Evolutionary conservation across 495 filamentous ascomycete genomes (phyloP), one percentile per base, ranked within the genome.

Genomic region (Neurospora tetrasperma): DNA sequence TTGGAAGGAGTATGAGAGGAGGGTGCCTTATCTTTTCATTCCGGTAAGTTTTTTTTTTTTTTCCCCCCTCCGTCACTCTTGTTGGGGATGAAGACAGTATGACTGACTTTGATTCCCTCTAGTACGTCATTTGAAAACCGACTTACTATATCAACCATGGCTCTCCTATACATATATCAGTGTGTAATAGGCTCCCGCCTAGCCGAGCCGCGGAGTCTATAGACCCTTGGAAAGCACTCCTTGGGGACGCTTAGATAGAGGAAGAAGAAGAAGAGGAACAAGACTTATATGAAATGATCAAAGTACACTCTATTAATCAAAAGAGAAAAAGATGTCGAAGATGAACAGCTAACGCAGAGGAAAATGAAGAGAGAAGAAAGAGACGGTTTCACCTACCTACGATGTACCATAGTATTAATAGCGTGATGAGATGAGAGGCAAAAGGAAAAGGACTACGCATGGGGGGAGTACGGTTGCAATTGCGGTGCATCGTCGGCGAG

Each of bases 21-120:
- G 85, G 80, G 94, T 97, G 72, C 96, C 96, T 54, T 97, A 95
- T 83, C 84, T 97, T 75, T 98, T 98, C 78, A 97, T 99, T 88
- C 96, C 96, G 76, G 94, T 97, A 82, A 88, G 93, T 91, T 48
- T 66, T 69, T n/a, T 23, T 6, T 6, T 5, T 35, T 40, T 40
- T 10, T 40, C 2, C 8, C 7, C 39, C 39, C 69, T 31, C 35
- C 20, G 38, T 62, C 14, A 20, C 18, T 9, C 5, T 16, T 5
- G 5, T 71, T 44, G 10, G 11, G 42, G 2, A 31, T 14, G 39
- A 12, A 40, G 3, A 10, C 1, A 4, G 3, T 35, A 42, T 62
- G 2, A 31, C 76, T 76, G 73, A 76, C 48, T 9, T 39, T 66
- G 12, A 18, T 5, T 9, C 14, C 0, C 10, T 12, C 14, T 35